phyloP scores from a whole-genome alignment of 768 basidiomycete genomes.

The Leccinellum rugosiceps region DNA sequence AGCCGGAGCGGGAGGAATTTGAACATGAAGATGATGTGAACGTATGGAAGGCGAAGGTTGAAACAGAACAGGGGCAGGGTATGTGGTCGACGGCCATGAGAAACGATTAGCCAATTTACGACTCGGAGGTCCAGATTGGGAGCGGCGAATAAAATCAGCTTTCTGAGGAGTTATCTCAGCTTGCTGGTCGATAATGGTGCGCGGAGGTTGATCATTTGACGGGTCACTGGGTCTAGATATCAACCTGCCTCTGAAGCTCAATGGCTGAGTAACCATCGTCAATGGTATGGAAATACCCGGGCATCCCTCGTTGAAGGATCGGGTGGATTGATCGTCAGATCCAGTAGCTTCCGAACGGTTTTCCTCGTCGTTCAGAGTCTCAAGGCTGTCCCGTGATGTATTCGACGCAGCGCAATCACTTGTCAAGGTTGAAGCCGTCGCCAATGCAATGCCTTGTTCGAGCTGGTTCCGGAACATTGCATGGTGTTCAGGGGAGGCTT shows the following conservation, averaged over 20 bases:
- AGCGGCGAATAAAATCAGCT: conserved; percentile 40
- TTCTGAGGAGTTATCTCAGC: conserved; percentile 27
- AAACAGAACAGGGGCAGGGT: conserved; percentile 49
- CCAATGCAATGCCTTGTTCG: conserved; percentile 62
- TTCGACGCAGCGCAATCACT: conserved; percentile 51
- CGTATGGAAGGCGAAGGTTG: conserved; percentile 37
- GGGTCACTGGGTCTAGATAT: conserved; percentile 12
- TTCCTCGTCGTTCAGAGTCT: conserved; percentile 66
- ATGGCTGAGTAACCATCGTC: conserved; percentile 6
- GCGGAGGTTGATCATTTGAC: conserved; percentile 2
- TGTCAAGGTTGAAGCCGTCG: conserved; percentile 60
- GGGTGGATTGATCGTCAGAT: conserved; percentile 69
- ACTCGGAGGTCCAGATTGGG: conserved; percentile 41
- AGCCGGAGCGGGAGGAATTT: conserved; percentile 29
- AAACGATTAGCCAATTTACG: conserved; percentile 37
- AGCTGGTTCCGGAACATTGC: conserved; percentile 66
- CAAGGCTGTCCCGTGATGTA: conserved; percentile 57
- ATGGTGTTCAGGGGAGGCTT: conserved; percentile 65
- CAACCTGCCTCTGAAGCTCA: conserved; percentile 26
- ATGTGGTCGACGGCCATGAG: conserved; percentile 38
- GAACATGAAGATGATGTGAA: conserved; percentile 32
- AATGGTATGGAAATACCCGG: conserved; percentile 15
- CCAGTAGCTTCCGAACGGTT: conserved; percentile 54
- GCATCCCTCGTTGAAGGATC: conserved; percentile 58
- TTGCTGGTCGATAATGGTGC: conserved; percentile 4